Conservation (phyloP, 495 filamentous ascomycete species). For the Neurospora cerealis region DNA sequence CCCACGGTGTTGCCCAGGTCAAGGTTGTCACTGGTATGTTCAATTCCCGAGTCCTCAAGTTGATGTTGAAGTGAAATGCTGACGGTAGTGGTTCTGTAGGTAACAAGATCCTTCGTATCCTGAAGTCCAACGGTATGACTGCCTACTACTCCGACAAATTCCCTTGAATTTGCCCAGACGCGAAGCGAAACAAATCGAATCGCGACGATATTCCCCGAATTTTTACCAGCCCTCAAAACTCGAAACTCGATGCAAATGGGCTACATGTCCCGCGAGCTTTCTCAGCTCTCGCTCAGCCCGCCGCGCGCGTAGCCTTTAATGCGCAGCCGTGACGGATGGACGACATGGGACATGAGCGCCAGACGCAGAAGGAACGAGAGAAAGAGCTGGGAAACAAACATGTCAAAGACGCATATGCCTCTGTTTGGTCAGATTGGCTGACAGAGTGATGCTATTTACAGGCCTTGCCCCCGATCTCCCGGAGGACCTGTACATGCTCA, state of each 20-base stretch:
- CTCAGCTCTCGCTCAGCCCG: not conserved
- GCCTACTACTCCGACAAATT: not conserved
- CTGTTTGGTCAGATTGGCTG: slow-evolving; percentile 91
- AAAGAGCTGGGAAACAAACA: not conserved
- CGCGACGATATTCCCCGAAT: not conserved
- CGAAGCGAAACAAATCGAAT: slow-evolving; percentile 5
- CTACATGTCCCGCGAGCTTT: not conserved
- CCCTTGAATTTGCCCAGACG: slow-evolving; percentile 4
- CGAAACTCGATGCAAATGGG: not conserved
- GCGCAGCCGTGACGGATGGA: not conserved
- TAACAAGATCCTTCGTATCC: slow-evolving; percentile 99
- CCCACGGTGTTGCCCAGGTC: slow-evolving; percentile 93
- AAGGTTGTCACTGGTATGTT: slow-evolving; percentile 88
- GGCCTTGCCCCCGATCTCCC: slow-evolving; percentile 96
- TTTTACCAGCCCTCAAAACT: not conserved
- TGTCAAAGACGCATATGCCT: slow-evolving; percentile 44
- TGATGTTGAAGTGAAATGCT: slow-evolving; percentile 2
- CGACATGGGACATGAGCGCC: not conserved
- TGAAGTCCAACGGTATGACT: slow-evolving; percentile 60
- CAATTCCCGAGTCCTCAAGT: not conserved
- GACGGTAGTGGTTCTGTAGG: slow-evolving; percentile 40
- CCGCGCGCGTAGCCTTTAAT: not conserved
- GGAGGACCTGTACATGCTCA: slow-evolving; percentile 94
- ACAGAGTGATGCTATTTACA: slow-evolving; percentile 77
- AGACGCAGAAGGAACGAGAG: slow-evolving; percentile 3